Evolutionary conservation across 2,329 filamentous ascomycete species (phyloP).

Genomic region (Epichloe uncinata): DNA sequence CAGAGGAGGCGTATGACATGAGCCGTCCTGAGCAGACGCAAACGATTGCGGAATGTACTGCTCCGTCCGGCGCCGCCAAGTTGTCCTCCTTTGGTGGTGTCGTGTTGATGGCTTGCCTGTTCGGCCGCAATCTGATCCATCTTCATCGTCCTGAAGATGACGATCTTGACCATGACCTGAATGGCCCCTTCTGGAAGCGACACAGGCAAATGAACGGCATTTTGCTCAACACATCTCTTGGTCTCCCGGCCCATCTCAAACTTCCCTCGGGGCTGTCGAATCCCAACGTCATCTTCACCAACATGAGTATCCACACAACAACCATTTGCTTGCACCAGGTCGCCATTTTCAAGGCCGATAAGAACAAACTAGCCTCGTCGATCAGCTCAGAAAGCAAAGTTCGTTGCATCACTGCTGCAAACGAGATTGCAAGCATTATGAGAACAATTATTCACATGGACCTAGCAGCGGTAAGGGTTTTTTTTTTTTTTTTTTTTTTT

Average conservation of each 20-base stretch:
- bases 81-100: slow-evolving; percentile 71
- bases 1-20: slow-evolving; percentile 74
- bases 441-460: slow-evolving; percentile 87
- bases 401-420: slow-evolving; percentile 82
- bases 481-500: background rate
- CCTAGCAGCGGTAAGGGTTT: slow-evolving; percentile 53
- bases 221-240: slow-evolving; percentile 72
- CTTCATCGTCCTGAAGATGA: slow-evolving; percentile 74
- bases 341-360: slow-evolving; percentile 94
- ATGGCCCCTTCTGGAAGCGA: slow-evolving; percentile 91
- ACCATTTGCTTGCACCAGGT: slow-evolving; percentile 97
- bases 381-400: slow-evolving; percentile 85
- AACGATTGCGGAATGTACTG: slow-evolving; percentile 56
- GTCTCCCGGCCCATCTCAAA: slow-evolving; percentile 67
- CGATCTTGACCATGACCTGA: slow-evolving; percentile 74
- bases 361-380: slow-evolving; percentile 61
- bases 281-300: slow-evolving; percentile 81
- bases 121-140: slow-evolving; percentile 83
- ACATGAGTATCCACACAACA: slow-evolving; percentile 94
- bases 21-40: slow-evolving; percentile 61
- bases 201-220: slow-evolving; percentile 84
- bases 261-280: slow-evolving; percentile 63
- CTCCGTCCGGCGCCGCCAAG: slow-evolving; percentile 55
- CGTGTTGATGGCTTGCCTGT: slow-evolving; percentile 74
- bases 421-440: slow-evolving; percentile 92